Evolutionary conservation across 768 basidiomycete genomes (phyloP), one percentile per base, ranked within the genome.

Genomic region (Leucocoprinus leucothites): DNA sequence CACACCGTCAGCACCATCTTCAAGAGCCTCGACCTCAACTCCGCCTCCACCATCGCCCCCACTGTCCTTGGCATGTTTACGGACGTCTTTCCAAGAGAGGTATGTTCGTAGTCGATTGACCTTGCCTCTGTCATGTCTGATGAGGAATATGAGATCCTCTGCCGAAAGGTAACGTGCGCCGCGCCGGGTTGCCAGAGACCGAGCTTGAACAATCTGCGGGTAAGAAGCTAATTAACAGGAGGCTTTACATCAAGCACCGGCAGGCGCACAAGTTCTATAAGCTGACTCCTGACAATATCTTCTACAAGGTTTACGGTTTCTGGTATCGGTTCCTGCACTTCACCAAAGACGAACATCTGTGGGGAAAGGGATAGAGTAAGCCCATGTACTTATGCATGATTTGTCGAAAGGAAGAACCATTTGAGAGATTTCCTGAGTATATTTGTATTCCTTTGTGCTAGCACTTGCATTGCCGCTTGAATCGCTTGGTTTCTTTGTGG

Each of bases 321-420:
- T 13, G 79, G 77, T 52, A 86, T 82, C 1, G 94, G 92, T 56
- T 96, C 93, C 66, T 94, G 90, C 2, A 96, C 90, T 72, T 95
- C 94, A 8, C 94, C 94, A 69, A 97, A 96, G 42, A 97, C 95
- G 65, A 96, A 97, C 92, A 97, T 94, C 92, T 94, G 58, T 25
- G 26, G 49, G 43, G 22, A 31, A 22, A 60, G 41, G 49, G 21
- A 42, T 49, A 26, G 38, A 13, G n/a, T 25, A 14, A 31, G 26
- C 25, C 9, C 43, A 18, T 22, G 11, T 3, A 35, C 18, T 11
- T 16, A 28, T 24, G n/a, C 28, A 35, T 14, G 18, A 34, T 13
- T 36, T 21, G 22, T 38, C 2, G 6, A 2, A 1, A 19, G 28
- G 9, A 7, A 18, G 60, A 43, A 90, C 91, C 94, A 97, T 97